Conservation (phyloP, 179 eudicot species). For the Silene coronaria region DNA sequence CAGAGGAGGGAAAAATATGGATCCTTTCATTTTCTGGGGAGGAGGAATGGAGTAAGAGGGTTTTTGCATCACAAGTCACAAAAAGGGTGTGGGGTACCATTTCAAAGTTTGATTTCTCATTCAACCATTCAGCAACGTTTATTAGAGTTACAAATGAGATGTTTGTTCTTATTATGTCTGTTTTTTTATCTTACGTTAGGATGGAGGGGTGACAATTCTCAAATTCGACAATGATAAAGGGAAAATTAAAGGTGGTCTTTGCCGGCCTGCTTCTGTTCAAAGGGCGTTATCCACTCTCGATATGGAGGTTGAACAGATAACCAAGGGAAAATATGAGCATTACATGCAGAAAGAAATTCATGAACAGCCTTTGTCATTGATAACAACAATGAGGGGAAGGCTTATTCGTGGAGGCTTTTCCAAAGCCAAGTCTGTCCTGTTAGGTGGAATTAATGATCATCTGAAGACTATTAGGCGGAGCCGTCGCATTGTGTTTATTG, state of each 20-base stretch:
- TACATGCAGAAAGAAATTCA: slow-evolving; percentile 99
- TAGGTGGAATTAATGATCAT: slow-evolving; percentile 93
- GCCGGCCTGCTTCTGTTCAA: slow-evolving; percentile 84
- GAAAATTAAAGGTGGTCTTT: slow-evolving; percentile 44
- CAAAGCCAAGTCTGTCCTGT: slow-evolving; percentile 79
- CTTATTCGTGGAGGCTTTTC: slow-evolving; percentile 86
- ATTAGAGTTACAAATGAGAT: neutral
- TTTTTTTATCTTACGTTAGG: slow-evolving; percentile 38
- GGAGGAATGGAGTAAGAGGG: too few species aligned
- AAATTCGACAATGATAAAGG: slow-evolving; percentile 71
- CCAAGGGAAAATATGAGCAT: slow-evolving; percentile 90
- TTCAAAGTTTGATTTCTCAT: neutral
- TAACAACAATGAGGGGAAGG: slow-evolving; percentile 92
- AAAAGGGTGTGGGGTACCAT: neutral
- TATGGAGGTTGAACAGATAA: slow-evolving; percentile 99
- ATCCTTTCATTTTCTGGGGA: too few species aligned
- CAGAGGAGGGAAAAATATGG: too few species aligned
- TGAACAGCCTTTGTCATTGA: slow-evolving; percentile 87
- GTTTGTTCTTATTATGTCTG: neutral
- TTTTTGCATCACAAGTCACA: neutral
- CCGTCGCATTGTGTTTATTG: slow-evolving; percentile 84
- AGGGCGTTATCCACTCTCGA: slow-evolving; percentile 88
- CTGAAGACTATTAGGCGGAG: slow-evolving; percentile 94
- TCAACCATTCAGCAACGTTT: neutral
- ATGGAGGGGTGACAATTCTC: slow-evolving; percentile 78